These are phyloP conservation scores for Dalbergia cochinchinensis DNA, from an alignment of 306 rosid species.

Conservation along the genomic window DNA sequence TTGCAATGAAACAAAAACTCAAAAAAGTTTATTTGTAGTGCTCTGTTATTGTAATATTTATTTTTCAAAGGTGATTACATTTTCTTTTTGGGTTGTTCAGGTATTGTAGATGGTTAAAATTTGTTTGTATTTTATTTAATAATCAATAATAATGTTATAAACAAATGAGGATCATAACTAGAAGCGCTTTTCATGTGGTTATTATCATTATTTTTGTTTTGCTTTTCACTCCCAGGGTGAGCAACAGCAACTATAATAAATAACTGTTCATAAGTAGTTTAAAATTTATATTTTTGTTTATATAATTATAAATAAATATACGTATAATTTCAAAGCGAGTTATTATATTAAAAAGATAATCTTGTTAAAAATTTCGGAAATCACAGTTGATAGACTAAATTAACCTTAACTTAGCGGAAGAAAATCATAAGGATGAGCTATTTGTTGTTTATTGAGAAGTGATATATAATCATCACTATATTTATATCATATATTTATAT, in stretches of 20 bases:
- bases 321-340: neutral
- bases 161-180: neutral
- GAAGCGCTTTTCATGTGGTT: neutral
- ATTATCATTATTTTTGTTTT: no score
- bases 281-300: neutral
- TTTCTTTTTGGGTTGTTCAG: neutral
- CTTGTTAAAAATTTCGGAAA: neutral
- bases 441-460: no score
- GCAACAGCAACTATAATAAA: neutral
- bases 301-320: neutral
- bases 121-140: neutral
- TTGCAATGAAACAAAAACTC: neutral
- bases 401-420: neutral
- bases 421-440: neutral
- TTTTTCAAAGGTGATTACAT: neutral
- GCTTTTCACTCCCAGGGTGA: neutral
- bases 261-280: neutral
- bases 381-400: neutral
- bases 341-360: neutral
- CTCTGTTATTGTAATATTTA: neutral
- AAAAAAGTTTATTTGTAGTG: neutral
- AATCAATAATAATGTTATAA: neutral
- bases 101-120: neutral
- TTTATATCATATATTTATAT: no score
- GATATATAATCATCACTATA: no score